These are phyloP conservation scores for Candida morakotiae DNA, from an alignment of 805 yeast genomes.

Conservation along the genomic window DNA sequence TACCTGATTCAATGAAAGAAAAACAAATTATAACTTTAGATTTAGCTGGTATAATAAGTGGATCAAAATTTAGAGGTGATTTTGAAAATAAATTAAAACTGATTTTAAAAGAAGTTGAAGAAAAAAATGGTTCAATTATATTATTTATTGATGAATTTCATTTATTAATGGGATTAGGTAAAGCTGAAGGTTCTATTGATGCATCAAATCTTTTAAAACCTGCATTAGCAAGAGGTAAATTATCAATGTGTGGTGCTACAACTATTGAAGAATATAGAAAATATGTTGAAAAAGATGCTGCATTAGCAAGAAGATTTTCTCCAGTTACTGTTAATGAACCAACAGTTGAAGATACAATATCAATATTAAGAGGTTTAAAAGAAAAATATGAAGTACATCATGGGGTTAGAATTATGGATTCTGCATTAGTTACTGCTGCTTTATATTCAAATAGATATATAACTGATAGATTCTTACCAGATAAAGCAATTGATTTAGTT, in stretches of 20 bases:
- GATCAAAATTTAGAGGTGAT: constrained; percentile 95
- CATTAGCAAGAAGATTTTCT: constrained; percentile 90
- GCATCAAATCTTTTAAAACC: constrained; percentile 93
- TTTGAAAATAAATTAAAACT: constrained; percentile 85
- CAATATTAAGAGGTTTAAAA: constrained; percentile 88
- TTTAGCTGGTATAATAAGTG: constrained; percentile 84
- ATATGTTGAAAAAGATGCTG: constrained; percentile 94
- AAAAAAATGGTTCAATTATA: constrained; percentile 69
- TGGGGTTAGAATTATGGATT: constrained; percentile 91
- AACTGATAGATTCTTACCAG: constrained; percentile 88
- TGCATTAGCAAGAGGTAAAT: constrained; percentile 84
- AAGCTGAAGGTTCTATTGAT: constrained; percentile 92
- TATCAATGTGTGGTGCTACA: constrained; percentile 95
- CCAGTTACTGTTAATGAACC: constrained; percentile 87
- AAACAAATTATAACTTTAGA: constrained; percentile 83
- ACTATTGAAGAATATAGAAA: constrained; percentile 90
- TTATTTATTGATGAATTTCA: constrained; percentile 91
- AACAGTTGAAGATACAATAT: constrained; percentile 82
- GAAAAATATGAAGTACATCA: constrained; percentile 96
- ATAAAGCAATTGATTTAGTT: constrained; percentile 92
- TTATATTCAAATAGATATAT: constrained; percentile 85
- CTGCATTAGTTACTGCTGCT: constrained; percentile 92
- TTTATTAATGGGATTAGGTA: constrained; percentile 83
- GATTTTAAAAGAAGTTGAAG: constrained; percentile 80
- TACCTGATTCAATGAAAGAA: constrained; percentile 88